Base-by-base conservation (phyloP, 1,284 basidiomycete species). In the Heterobasidion annosum region DNA sequence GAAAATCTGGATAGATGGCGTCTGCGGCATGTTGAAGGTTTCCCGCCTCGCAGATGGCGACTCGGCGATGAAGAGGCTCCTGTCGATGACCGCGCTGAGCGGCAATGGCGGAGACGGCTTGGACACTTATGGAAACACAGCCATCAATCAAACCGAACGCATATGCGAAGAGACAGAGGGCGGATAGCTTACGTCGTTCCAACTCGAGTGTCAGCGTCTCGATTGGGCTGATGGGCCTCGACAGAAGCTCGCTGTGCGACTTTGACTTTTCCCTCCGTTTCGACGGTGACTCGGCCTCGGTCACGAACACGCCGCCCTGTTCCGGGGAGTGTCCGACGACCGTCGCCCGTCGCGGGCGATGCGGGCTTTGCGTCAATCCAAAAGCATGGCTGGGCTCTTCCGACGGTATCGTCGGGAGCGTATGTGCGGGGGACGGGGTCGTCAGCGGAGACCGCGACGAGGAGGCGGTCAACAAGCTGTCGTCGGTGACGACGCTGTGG, bases 191-290 rank as follows among this genome's bases (percentile, higher is more conserved):
- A 83, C 82, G 67, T 67, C 75, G 76, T 62, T 76, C 75, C 8
- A 84, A 65, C 59, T 88, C 85, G 25, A 82, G 73, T 61, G 85
- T 81, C 35, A 89, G 68, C 58, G 76, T 70, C 6, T 77, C 72
- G 44, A 87, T 64, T 37, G 86, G 83, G 33, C 78, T 78, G 58
- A 90, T 89, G 35, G 83, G 81, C 54, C 81, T 73, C 51, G 81
- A 47, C 25, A 50, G 73, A 35, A 89, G 62, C 58, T 85, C 80
- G 44, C 77, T 79, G 57, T 84, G 77, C 19, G 83, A 85, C 61
- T 72, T 78, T 53, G 78, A 80, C 68, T 85, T 86, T 63, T 83
- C 83, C 64, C 74, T 78, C 43, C 78, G 73, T 65, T 78, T 84
- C 34, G 81, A 81, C n/a, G 82, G 82, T 18, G 79, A 78, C 13